Percentiles rank a stretch among this genome's conserved stretches.
Conservation (phyloP, 2,329 filamentous ascomycete species). For the Apiospora arundinis region DNA sequence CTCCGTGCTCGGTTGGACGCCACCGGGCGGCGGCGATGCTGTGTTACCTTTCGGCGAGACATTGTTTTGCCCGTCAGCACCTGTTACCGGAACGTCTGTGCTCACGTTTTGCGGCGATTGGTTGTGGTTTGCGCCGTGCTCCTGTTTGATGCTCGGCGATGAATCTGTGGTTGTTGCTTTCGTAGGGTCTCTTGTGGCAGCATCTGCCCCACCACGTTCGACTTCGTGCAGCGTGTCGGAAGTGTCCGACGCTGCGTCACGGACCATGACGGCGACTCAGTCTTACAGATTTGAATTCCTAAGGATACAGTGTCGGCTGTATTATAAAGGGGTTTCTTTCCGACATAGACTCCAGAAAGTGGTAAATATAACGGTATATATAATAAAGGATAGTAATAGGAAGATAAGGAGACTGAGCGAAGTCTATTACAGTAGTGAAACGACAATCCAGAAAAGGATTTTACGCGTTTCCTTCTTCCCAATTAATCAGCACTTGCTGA, state of each 20-base stretch:
- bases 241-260: constrained; percentile 1
- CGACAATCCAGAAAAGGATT: neutral
- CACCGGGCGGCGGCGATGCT: neutral
- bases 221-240: constrained; percentile 10
- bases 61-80: neutral
- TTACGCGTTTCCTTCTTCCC: neutral
- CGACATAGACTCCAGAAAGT: neutral
- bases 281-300: neutral
- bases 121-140: neutral
- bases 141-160: neutral
- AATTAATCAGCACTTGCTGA: neutral
- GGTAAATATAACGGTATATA: neutral
- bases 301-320: neutral
- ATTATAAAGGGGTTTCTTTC: neutral
- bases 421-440: neutral
- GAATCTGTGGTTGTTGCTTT: neutral
- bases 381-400: neutral
- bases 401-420: neutral
- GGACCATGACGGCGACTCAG: neutral
- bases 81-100: neutral
- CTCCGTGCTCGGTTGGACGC: neutral
- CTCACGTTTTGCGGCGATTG: neutral
- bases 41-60: neutral
- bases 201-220: constrained; percentile 10
- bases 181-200: neutral